Percentiles rank a stretch among this genome's conserved stretches.
phyloP scores from a whole-genome alignment of 805 yeast species.

The Yueomyces sp. region DNA sequence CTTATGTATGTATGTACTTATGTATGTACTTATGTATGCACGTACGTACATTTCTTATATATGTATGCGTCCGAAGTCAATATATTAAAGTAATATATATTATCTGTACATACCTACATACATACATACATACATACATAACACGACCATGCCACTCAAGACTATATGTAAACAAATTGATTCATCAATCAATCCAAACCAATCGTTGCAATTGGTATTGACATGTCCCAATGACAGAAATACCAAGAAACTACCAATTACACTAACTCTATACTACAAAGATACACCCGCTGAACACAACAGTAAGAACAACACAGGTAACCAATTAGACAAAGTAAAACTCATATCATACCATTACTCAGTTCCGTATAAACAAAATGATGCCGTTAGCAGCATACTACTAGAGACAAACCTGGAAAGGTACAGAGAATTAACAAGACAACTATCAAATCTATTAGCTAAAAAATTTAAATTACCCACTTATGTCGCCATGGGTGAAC shows the following conservation, averaged over 20 bases:
- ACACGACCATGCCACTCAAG: slow-evolving; percentile 4
- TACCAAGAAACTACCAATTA: slow-evolving; percentile 11
- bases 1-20: neutral
- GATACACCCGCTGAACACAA: neutral
- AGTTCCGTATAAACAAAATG: slow-evolving; percentile 9
- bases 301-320: neutral
- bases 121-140: too few relatives aligned
- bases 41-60: too few relatives aligned
- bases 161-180: slow-evolving; percentile 7
- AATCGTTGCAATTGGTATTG: slow-evolving; percentile 6
- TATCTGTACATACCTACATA: too few relatives aligned
- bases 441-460: slow-evolving; percentile 14
- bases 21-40: too few relatives aligned
- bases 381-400: slow-evolving; percentile 15
- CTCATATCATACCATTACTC: slow-evolving; percentile 17
- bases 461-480: slow-evolving; percentile 16
- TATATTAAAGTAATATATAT: too few relatives aligned
- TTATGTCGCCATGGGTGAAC: slow-evolving; percentile 14
- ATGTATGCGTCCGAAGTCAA: too few relatives aligned
- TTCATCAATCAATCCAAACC: slow-evolving; percentile 2
- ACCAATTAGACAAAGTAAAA: slow-evolving; percentile 1
- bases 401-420: slow-evolving; percentile 16
- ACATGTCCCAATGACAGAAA: slow-evolving; percentile 7
- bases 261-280: slow-evolving; percentile 6
- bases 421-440: slow-evolving; percentile 18